Evolutionary conservation across 345 rosid species (phyloP).

Genomic region (Trapa incisa): DNA sequence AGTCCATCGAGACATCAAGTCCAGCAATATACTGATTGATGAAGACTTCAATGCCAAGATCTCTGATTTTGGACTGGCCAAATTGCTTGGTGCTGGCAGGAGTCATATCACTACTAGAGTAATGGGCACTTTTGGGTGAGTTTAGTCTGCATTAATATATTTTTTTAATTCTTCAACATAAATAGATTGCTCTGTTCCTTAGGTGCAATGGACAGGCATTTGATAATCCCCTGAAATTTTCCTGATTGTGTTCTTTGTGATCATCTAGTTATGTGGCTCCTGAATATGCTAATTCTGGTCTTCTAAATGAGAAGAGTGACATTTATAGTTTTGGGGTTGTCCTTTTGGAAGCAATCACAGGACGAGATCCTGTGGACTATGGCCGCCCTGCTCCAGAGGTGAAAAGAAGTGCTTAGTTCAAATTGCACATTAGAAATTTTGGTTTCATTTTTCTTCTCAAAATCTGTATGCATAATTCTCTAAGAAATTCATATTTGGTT

Average conservation of each 20-base stretch:
- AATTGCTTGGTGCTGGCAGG: slow-evolving; percentile 81
- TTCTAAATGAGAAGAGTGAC: slow-evolving; percentile 88
- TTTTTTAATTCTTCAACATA: neutral
- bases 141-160: neutral
- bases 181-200: neutral
- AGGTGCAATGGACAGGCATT: neutral
- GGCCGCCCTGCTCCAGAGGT: slow-evolving; percentile 85
- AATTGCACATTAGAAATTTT: neutral
- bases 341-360: slow-evolving; percentile 91
- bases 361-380: slow-evolving; percentile 93
- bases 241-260: slow-evolving; percentile 2
- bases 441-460: neutral
- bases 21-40: slow-evolving; percentile 86
- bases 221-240: neutral
- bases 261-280: slow-evolving; percentile 80
- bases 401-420: slow-evolving; percentile 3
- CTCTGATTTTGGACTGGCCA: slow-evolving; percentile 94
- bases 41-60: slow-evolving; percentile 75
- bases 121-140: slow-evolving; percentile 99
- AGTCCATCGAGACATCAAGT: slow-evolving; percentile 93
- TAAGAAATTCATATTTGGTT: slow-evolving; percentile 1
- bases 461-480: neutral
- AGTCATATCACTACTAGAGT: slow-evolving; percentile 85
- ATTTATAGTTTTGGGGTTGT: slow-evolving; percentile 93
- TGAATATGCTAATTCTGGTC: slow-evolving; percentile 89